Evolutionary conservation across 1,139 yeast species (phyloP), one percentile per base, ranked within the genome.

Genomic region (Dujonia santamariae): DNA sequence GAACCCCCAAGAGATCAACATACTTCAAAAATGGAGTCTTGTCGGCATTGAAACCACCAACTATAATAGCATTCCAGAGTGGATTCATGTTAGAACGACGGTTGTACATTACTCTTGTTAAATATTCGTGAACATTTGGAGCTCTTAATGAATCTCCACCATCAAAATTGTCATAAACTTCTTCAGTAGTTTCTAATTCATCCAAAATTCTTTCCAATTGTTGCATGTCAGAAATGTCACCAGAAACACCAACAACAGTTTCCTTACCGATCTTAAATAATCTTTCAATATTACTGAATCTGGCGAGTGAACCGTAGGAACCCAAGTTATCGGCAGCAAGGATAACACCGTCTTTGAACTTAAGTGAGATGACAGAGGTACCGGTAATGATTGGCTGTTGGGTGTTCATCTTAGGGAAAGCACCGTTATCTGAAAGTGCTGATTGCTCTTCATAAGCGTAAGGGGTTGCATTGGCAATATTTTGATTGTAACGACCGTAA

Each of bases 321-420:
- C 95, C 97, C 61, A 92, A 65, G 51, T 86, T 86, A 59, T 92
- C 99, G 3, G 98, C 97, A 3, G 98, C 97, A 66, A 92, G 72
- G 36, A 92, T 77, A 36, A 92, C 81, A 24, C 99, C 99, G 47
- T 85, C 85, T 46, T 85, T 72, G 65, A 80, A 94, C 61, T 90
- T 92, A 63, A 90, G 73, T 6, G 95, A 95, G 48, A 94, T 74
- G 17, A 92, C 98, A 23, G 96, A 86, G 1, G 97, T 87, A 55
- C 98, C 97, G 7, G 99, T 92, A 38, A 94, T 87, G 48, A 86
- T 84, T 30, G 99, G 99, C 53, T 80, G 86, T 59, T 87, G 96
- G 4, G 98, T 90, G 59, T 85, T 83, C 79, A 80, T 78, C 42
- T 69, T 76, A 26, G 97, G 97, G 54, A 79, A 72, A 9, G 26